Conservation (phyloP, 371 early-diverging fungal genomes). For the Apophysomyces ossiformis region DNA sequence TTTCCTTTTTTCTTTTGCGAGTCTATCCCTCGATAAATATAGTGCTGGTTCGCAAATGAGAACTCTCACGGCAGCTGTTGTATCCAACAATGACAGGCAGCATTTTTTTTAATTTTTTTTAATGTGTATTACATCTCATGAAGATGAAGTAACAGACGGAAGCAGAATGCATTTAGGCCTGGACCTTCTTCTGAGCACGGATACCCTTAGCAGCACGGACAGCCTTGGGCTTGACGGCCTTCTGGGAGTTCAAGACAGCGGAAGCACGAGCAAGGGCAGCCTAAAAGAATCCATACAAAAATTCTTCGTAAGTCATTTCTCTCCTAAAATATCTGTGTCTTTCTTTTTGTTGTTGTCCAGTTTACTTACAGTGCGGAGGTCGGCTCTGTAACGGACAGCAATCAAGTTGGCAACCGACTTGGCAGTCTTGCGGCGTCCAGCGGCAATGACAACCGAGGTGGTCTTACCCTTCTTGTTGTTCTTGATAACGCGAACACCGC, state of each 20-base stretch:
- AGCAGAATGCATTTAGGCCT: background rate
- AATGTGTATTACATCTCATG: background rate
- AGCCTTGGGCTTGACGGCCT: constrained; percentile 61
- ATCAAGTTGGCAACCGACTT: constrained; percentile 74
- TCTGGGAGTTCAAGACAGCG: constrained; percentile 70
- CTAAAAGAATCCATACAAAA: constrained; percentile 26
- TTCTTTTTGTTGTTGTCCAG: constrained; percentile 5
- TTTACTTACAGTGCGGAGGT: constrained; percentile 70
- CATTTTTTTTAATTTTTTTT: too few species aligned
- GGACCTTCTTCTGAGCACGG: constrained; percentile 29
- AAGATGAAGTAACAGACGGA: background rate
- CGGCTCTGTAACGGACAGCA: constrained; percentile 76
- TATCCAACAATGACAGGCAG: too few species aligned
- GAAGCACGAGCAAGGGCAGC: constrained; percentile 85
- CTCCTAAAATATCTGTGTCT: background rate
- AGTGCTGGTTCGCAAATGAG: too few species aligned
- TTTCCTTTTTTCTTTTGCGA: too few species aligned
- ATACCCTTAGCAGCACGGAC: constrained; percentile 59
- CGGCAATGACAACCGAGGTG: constrained; percentile 64
- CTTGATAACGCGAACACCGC: constrained; percentile 70
- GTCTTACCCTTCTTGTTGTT: constrained; percentile 59
- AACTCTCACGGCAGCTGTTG: too few species aligned
- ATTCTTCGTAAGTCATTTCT: too few species aligned
- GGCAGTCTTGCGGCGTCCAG: constrained; percentile 71
- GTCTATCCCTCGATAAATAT: too few species aligned